These are phyloP conservation scores for Artemisia argyi DNA, from an alignment of 129 eudicot genomes.

Conservation along the genomic window DNA sequence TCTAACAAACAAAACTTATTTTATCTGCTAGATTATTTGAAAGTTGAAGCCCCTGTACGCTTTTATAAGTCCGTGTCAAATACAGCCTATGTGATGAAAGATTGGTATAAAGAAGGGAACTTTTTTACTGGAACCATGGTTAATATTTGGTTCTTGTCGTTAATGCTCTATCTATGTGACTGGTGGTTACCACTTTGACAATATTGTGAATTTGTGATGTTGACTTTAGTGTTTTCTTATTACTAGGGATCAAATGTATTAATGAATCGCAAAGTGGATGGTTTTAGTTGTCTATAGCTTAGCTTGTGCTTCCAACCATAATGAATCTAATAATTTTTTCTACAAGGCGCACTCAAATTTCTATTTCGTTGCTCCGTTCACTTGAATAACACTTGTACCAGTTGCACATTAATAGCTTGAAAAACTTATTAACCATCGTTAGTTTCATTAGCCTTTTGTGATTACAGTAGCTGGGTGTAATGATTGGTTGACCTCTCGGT, in stretches of 20 bases:
- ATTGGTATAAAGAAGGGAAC: neutral
- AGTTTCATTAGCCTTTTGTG: too few species aligned
- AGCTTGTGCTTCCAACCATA: neutral
- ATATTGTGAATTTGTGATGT: neutral
- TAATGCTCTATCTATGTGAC: neutral
- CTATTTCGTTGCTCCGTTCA: too few species aligned
- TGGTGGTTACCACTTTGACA: conserved; percentile 3
- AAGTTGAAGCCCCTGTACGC: too few species aligned
- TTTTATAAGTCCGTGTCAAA: too few species aligned
- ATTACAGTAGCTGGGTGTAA: too few species aligned
- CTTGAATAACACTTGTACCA: too few species aligned
- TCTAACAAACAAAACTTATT: too few species aligned
- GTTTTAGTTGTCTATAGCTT: neutral
- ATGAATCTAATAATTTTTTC: neutral
- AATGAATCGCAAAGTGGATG: conserved; percentile 13
- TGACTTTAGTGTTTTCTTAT: neutral
- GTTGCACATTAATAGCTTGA: too few species aligned
- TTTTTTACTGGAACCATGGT: neutral
- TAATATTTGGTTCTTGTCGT: neutral
- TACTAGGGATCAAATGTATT: neutral
- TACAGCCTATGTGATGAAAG: neutral
- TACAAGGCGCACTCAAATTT: too few species aligned
- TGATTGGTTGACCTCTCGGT: too few species aligned
- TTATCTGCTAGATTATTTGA: too few species aligned
- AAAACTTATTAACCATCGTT: too few species aligned